These are phyloP conservation scores for Didymella pinodella DNA, from an alignment of 2,329 filamentous ascomycete species.

Conservation along the genomic window DNA sequence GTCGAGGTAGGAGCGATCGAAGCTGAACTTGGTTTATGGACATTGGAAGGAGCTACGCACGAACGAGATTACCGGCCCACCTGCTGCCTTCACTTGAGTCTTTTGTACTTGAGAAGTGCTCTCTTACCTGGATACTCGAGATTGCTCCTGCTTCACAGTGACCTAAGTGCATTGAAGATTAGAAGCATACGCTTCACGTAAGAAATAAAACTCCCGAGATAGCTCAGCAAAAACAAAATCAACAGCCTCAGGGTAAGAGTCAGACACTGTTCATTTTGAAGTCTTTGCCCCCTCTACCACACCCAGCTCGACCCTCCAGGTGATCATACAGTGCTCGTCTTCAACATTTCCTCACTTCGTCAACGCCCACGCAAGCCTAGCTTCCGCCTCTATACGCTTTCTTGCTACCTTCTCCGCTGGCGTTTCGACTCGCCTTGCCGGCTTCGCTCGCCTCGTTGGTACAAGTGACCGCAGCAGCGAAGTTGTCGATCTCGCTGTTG, in stretches of 20 bases:
- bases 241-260: background rate
- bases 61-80: background rate
- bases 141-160: background rate
- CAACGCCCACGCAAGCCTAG: slow-evolving; percentile 24
- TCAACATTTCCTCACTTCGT: background rate
- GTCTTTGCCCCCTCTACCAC: too few relatives aligned
- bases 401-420: slow-evolving; percentile 25
- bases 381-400: slow-evolving; percentile 28
- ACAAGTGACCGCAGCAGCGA: slow-evolving; percentile 34
- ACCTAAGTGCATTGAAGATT: background rate
- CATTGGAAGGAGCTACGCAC: background rate
- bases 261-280: background rate
- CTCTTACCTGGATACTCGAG: background rate
- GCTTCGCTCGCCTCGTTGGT: slow-evolving; percentile 19
- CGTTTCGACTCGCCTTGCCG: slow-evolving; percentile 9
- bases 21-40: background rate
- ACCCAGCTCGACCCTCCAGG: background rate
- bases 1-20: background rate
- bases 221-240: background rate
- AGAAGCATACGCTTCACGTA: too few relatives aligned
- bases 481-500: slow-evolving; percentile 37
- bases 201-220: background rate
- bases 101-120: background rate
- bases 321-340: too few relatives aligned
- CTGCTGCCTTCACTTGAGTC: background rate